Base-by-base conservation (phyloP, 176 grass and related monocot species). In the Oryza coarctata region DNA sequence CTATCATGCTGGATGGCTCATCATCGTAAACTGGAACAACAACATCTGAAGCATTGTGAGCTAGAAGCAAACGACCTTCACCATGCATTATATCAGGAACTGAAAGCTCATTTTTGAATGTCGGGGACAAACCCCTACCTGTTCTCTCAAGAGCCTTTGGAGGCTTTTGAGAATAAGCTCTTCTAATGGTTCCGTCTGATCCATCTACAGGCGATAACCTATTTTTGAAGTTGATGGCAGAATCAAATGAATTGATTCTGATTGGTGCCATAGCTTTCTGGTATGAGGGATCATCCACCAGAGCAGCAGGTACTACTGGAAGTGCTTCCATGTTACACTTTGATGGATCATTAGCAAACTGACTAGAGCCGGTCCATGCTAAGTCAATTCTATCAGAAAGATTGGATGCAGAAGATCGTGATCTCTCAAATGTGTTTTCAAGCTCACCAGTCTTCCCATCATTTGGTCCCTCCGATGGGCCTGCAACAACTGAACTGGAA, bases 301-400 rank as follows among this genome's bases (percentile, higher is more conserved):
- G 63, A 75, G 80, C 35, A 49, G 70, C 22, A 34, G 84, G 45
- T 89, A 50, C 44, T 8, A 80, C 47, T 74, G 84, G 20, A 87
- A 86, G 72, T 80, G 77, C 71, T 41, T 93, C 90, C 47, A 76
- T 68, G 73, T 20, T 45, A 84, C 44, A 41, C 69, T 84, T 71
- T 84, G 84, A 70, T 82, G 38, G 62, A 63, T 87, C 87, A 12
- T 32, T 72, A 63, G 57, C 70, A 61, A 81, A 65, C 65, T 81
- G 64, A 76, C 70, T 75, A 74, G 93, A 91, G 72, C 90, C 96
- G 36, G 86, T 95, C 95, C 95, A 98, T 47, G 92, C 92, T 73
- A 93, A 84, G 78, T 95, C 92, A 82, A 99, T 99, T 84, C 75
- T 91, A 27, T 99, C 91, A 86, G 93, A 99, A 74, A 95, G 92